phyloP scores from a whole-genome alignment of 805 yeast genomes.

The Wickerhamiella nectarea region DNA sequence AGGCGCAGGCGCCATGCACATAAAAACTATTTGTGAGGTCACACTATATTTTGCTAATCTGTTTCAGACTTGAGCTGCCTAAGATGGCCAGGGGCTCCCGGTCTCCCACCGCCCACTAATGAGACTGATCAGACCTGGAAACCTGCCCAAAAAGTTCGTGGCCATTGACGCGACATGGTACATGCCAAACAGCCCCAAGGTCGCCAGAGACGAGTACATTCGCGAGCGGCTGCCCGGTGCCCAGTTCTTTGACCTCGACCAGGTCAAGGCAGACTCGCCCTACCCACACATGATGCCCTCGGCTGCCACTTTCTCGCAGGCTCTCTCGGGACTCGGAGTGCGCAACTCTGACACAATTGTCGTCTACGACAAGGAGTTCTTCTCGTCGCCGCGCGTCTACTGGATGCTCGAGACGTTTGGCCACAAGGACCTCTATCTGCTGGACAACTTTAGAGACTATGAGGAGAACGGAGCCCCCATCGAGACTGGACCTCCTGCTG shows the following conservation, averaged over 20 bases:
- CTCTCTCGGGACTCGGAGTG: constrained; percentile 26
- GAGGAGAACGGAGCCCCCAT: constrained; percentile 34
- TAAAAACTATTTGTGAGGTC: too few species aligned
- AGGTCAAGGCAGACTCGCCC: constrained; percentile 44
- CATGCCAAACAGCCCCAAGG: constrained; percentile 58
- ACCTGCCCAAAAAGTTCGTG: constrained; percentile 23
- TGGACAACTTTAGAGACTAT: constrained; percentile 55
- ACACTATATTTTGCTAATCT: too few species aligned
- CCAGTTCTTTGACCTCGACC: constrained; percentile 67
- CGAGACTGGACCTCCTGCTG: constrained; percentile 26
- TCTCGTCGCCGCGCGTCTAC: constrained; percentile 80
- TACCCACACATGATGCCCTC: constrained; percentile 90
- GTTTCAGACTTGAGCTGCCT: too few species aligned
- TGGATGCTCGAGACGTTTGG: constrained; percentile 81
- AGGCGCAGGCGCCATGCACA: neutral
- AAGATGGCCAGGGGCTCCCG: neutral
- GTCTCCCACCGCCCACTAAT: neutral
- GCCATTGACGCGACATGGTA: constrained; percentile 90
- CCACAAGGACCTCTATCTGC: constrained; percentile 51
- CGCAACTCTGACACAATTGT: constrained; percentile 43
- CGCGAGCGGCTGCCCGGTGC: constrained; percentile 51
- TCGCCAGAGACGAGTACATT: constrained; percentile 35
- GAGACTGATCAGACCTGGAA: constrained; percentile 13
- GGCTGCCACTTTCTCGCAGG: constrained; percentile 37
- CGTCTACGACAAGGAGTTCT: constrained; percentile 79